Conservation (phyloP, 495 filamentous ascomycete genomes). For the Xylaria bambusicola region DNA sequence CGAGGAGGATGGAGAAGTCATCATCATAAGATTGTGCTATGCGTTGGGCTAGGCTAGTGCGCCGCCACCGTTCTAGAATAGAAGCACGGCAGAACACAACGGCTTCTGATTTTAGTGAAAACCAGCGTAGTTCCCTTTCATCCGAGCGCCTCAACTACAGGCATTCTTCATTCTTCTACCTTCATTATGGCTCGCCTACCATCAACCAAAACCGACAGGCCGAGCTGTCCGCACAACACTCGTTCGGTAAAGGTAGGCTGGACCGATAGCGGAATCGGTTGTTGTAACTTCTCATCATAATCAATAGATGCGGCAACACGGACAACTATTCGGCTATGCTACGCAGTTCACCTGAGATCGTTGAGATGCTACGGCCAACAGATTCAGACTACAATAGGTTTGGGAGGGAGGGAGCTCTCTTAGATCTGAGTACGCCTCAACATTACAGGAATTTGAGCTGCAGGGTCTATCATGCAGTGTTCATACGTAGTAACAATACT, state of each 20-base stretch:
- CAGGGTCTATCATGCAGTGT: neutral
- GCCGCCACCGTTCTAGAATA: constrained; percentile 1
- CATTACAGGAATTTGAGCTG: neutral
- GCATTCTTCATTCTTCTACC: too few species aligned
- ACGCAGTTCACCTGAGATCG: neutral
- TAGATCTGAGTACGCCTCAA: neutral
- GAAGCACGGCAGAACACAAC: neutral
- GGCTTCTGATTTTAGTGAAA: too few species aligned
- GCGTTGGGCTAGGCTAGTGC: neutral
- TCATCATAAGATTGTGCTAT: neutral
- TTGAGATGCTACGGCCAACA: neutral
- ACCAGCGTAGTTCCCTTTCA: too few species aligned
- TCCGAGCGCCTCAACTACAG: too few species aligned
- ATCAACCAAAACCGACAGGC: too few species aligned
- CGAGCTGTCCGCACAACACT: too few species aligned
- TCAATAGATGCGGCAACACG: too few species aligned
- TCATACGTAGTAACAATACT: neutral
- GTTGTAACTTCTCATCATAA: too few species aligned
- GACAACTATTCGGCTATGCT: neutral
- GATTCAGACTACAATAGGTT: neutral
- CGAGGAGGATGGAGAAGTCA: neutral
- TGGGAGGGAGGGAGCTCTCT: neutral
- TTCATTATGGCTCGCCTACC: too few species aligned
- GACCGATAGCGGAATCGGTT: too few species aligned
- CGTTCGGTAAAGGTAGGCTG: too few species aligned